These are phyloP conservation scores for Carpinus viminea DNA, from an alignment of 306 rosid genomes.

Conservation along the genomic window DNA sequence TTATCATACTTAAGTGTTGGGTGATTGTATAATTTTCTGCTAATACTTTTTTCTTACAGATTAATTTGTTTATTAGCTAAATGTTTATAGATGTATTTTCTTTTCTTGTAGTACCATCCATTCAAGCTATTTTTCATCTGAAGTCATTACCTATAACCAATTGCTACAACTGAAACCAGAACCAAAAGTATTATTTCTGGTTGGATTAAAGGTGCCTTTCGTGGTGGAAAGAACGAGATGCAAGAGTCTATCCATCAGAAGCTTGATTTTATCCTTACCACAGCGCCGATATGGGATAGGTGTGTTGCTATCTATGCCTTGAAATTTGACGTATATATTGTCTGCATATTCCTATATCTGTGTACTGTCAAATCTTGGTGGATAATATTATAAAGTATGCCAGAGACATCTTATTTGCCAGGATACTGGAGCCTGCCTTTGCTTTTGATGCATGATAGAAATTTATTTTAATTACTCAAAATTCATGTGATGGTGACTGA, in stretches of 20 bases:
- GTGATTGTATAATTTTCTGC: neutral
- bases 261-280: slow-evolving; percentile 64
- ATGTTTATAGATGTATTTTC: slow-evolving; percentile 7
- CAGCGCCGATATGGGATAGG: slow-evolving; percentile 99
- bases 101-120: slow-evolving; percentile 55
- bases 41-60: neutral
- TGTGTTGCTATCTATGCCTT: slow-evolving; percentile 37
- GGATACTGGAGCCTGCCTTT: neutral
- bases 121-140: slow-evolving; percentile 60
- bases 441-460: neutral
- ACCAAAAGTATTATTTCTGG: slow-evolving; percentile 49
- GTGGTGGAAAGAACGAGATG: slow-evolving; percentile 65
- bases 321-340: slow-evolving; percentile 12
- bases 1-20: neutral
- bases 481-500: neutral
- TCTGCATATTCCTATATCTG: neutral
- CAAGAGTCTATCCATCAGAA: slow-evolving; percentile 62
- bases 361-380: neutral
- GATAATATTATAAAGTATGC: neutral
- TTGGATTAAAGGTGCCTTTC: slow-evolving; percentile 73
- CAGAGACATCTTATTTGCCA: neutral
- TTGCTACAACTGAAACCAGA: slow-evolving; percentile 75
- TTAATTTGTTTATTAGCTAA: neutral
- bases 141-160: slow-evolving; percentile 72
- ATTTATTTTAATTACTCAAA: neutral